Evolutionary conservation across 1,284 basidiomycete genomes (phyloP).

Genomic region (Coniferiporia weirii): DNA sequence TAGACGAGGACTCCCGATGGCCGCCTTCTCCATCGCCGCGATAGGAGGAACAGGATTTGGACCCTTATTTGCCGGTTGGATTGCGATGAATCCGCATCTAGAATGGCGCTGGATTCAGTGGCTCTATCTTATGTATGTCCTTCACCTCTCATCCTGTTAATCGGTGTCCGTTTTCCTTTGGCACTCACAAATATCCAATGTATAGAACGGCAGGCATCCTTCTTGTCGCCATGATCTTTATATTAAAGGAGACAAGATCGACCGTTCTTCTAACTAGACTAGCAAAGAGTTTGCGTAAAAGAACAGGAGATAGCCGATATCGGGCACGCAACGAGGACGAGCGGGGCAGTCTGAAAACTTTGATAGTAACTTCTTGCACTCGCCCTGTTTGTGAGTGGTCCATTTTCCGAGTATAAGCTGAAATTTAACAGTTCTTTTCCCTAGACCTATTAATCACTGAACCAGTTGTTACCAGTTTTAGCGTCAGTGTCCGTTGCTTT

Average conservation of each 20-base stretch:
- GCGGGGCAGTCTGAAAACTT: slow-evolving; percentile 42
- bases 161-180: slow-evolving; percentile 8
- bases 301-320: slow-evolving; percentile 56
- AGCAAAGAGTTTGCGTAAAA: slow-evolving; percentile 54
- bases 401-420: neutral
- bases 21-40: slow-evolving; percentile 54
- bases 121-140: slow-evolving; percentile 60
- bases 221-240: slow-evolving; percentile 38
- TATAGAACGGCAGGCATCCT: slow-evolving; percentile 42
- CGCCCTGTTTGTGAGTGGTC: slow-evolving; percentile 55
- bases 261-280: slow-evolving; percentile 56
- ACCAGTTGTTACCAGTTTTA: slow-evolving; percentile 70
- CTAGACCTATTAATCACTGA: slow-evolving; percentile 66
- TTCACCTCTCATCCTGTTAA: neutral
- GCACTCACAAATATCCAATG: slow-evolving; percentile 1
- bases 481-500: slow-evolving; percentile 37
- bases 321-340: slow-evolving; percentile 63
- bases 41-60: slow-evolving; percentile 61
- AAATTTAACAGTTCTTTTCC: neutral
- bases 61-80: slow-evolving; percentile 62
- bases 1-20: slow-evolving; percentile 71
- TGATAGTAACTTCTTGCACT: slow-evolving; percentile 65
- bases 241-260: slow-evolving; percentile 61
- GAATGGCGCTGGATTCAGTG: slow-evolving; percentile 83
- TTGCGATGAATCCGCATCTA: slow-evolving; percentile 55